Percentiles rank a stretch among this genome's conserved stretches.
Conservation (phyloP, 345 rosid genomes). For the Hevea brasiliensis region DNA sequence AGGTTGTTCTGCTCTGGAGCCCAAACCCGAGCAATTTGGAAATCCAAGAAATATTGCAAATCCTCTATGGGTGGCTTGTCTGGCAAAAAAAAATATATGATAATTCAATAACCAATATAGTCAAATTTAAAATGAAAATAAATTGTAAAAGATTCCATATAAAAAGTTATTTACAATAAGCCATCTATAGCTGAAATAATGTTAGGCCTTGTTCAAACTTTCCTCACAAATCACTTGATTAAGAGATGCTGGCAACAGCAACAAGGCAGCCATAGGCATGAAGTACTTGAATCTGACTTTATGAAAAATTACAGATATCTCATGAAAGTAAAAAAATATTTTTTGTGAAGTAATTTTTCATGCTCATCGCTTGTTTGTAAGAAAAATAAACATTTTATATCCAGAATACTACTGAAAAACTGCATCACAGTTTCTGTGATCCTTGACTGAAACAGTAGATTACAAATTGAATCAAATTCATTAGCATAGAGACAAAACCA, state of each 20-base stretch:
- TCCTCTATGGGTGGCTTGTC: slow-evolving; percentile 98
- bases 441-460: background rate
- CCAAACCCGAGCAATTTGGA: slow-evolving; percentile 85
- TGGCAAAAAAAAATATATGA: slow-evolving; percentile 25
- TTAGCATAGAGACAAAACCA: background rate
- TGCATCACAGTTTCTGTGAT: background rate
- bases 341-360: background rate
- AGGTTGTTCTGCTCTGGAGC: slow-evolving; percentile 90
- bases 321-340: too few relatives aligned
- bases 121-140: background rate
- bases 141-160: background rate
- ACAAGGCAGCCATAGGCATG: background rate
- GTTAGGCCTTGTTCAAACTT: background rate
- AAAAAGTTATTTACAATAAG: background rate
- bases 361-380: background rate
- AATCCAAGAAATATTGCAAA: slow-evolving; percentile 91
- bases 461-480: background rate
- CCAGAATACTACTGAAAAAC: background rate
- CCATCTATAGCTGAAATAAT: background rate
- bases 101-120: slow-evolving; percentile 10
- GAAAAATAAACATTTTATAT: background rate
- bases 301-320: too few relatives aligned
- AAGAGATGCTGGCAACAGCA: background rate
- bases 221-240: background rate
- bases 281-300: background rate